Evolutionary conservation across 768 basidiomycete genomes (phyloP).

Genomic region (Russula sp.): DNA sequence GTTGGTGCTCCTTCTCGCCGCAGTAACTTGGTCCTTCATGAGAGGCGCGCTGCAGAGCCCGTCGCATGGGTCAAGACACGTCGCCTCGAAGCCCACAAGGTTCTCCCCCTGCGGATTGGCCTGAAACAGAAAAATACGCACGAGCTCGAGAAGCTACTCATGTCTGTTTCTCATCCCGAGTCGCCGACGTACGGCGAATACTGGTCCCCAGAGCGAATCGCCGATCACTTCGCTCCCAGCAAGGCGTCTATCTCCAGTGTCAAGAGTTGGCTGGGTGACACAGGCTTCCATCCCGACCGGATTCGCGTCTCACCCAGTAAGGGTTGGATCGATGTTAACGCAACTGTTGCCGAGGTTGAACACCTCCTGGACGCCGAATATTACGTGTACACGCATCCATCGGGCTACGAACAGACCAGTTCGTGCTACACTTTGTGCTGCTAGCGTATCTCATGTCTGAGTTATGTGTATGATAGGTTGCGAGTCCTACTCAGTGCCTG

Average conservation of each 20-base stretch:
- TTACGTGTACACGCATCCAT: conserved; percentile 37
- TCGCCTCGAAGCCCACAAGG: conserved; percentile 30
- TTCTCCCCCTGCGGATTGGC: conserved; percentile 42
- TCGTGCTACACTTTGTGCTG: neutral
- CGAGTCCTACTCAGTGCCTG: conserved; percentile 38
- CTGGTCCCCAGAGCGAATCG: conserved; percentile 37
- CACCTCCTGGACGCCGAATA: conserved; percentile 38
- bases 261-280: conserved; percentile 35
- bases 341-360: conserved; percentile 41
- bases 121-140: conserved; percentile 39
- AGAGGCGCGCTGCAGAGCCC: conserved; percentile 35
- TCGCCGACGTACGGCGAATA: conserved; percentile 44
- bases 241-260: conserved; percentile 35
- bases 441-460: neutral
- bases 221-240: conserved; percentile 40
- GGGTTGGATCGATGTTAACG: conserved; percentile 39
- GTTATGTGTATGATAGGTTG: conserved; percentile 29
- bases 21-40: conserved; percentile 32
- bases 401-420: conserved; percentile 37
- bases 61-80: conserved; percentile 31
- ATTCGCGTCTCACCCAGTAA: conserved; percentile 32
- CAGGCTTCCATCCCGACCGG: conserved; percentile 34
- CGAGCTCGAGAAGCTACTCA: conserved; percentile 36
- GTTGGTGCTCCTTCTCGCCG: conserved; percentile 21
- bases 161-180: conserved; percentile 39